Conservation (phyloP, 163 green algal species). For the Volvox carteri region DNA sequence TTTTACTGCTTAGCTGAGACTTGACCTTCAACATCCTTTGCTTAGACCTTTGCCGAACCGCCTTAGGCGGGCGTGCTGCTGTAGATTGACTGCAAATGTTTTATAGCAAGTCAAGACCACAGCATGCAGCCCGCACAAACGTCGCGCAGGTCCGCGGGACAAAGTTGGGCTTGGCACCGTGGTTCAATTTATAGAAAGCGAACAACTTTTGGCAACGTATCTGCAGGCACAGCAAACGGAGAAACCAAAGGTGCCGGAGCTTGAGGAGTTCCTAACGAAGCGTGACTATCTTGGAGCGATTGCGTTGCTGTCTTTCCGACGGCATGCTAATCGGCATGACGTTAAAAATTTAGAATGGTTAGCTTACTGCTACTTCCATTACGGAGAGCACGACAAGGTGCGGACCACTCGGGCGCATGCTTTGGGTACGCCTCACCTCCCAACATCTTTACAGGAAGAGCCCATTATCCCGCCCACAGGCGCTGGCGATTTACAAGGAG, state of each 20-base stretch:
- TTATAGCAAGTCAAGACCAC: constrained; percentile 58
- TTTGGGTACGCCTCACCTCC: background rate
- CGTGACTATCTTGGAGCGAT: constrained; percentile 84
- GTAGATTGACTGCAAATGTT: constrained; percentile 40
- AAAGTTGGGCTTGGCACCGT: background rate
- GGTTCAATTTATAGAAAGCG: background rate
- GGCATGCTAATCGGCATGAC: constrained; percentile 64
- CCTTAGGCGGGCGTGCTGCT: constrained; percentile 27
- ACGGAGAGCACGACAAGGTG: constrained; percentile 86
- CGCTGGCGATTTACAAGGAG: constrained; percentile 81
- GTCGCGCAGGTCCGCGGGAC: constrained; percentile 46
- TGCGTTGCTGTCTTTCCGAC: constrained; percentile 80
- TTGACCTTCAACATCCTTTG: constrained; percentile 1
- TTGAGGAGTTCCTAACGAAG: constrained; percentile 80
- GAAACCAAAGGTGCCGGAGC: constrained; percentile 69
- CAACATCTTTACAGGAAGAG: background rate
- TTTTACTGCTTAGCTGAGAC: background rate
- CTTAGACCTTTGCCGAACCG: constrained; percentile 24
- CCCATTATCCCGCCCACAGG: constrained; percentile 58
- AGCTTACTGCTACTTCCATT: constrained; percentile 87
- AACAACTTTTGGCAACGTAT: background rate
- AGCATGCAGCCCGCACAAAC: constrained; percentile 54
- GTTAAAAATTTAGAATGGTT: constrained; percentile 80
- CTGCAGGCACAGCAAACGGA: constrained; percentile 45
- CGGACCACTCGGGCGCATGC: background rate